A percentile compares a stretch with the other conserved stretches of the same genome.
These are phyloP conservation scores for Diplosphaera chodatii DNA, from an alignment of 139 green algal genomes.

Conservation along the genomic window DNA sequence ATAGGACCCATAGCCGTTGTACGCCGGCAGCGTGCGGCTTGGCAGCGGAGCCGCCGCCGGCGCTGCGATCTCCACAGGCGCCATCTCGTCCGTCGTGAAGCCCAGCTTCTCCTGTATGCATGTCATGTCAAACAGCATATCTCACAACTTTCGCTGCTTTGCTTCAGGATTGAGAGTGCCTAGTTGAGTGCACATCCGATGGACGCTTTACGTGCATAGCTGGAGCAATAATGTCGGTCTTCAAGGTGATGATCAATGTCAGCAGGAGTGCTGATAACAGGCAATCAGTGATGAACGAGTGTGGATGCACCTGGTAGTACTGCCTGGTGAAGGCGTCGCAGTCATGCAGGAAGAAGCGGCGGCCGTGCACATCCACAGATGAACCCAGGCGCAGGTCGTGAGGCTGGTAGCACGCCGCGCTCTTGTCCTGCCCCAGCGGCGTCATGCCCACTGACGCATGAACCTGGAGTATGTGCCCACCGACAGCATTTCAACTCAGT, in stretches of 20 bases:
- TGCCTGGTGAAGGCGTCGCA: conserved; percentile 81
- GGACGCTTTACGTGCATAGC: too few species aligned
- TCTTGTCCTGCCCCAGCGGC: neutral
- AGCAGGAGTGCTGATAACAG: too few species aligned
- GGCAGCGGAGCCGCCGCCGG: conserved; percentile 23
- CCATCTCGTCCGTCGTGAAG: conserved; percentile 44
- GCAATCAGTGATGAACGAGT: too few species aligned
- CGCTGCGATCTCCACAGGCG: conserved; percentile 57
- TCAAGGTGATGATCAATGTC: too few species aligned
- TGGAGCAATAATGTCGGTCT: too few species aligned
- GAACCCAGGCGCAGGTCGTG: conserved; percentile 74
- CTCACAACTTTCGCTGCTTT: too few species aligned
- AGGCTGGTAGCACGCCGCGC: conserved; percentile 47
- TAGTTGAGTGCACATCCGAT: too few species aligned
- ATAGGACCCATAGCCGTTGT: conserved; percentile 67
- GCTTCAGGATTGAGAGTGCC: too few species aligned
- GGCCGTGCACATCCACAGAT: conserved; percentile 63
- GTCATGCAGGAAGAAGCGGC: conserved; percentile 77
- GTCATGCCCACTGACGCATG: neutral
- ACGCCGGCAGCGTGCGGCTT: conserved; percentile 51
- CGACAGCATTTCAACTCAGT: too few species aligned
- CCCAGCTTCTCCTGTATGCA: conserved; percentile 66
- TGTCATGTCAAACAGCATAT: too few species aligned
- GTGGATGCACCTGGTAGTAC: conserved; percentile 63
- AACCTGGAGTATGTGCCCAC: neutral